A percentile compares a stretch with the other conserved stretches of the same genome.
These are phyloP conservation scores for Cerrena zonata DNA, from an alignment of 1,284 basidiomycete species.

Conservation along the genomic window DNA sequence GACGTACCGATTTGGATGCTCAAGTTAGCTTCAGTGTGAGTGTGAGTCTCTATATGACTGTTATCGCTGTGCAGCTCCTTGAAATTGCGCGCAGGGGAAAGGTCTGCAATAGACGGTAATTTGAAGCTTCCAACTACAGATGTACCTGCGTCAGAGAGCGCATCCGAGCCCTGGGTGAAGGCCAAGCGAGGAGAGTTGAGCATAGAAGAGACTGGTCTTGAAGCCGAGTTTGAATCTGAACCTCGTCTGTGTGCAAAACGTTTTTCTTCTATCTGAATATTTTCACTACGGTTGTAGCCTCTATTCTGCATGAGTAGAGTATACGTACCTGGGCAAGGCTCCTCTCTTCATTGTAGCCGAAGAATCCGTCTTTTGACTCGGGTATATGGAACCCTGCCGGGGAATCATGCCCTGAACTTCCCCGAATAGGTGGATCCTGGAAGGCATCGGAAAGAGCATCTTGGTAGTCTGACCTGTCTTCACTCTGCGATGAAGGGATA, in stretches of 20 bases:
- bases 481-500: neutral
- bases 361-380: constrained; percentile 63
- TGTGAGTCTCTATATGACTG: neutral
- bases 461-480: neutral
- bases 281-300: neutral
- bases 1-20: neutral
- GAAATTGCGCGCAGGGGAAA: constrained; percentile 3
- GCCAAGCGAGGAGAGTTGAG: constrained; percentile 28
- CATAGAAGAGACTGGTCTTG: constrained; percentile 24
- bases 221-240: constrained; percentile 32
- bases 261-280: constrained; percentile 64
- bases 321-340: constrained; percentile 60
- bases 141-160: constrained; percentile 36
- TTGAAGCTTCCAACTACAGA: constrained; percentile 36
- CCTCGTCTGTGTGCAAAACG: constrained; percentile 55
- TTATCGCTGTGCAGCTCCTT: neutral
- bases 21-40: neutral
- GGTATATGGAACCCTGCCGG: constrained; percentile 43
- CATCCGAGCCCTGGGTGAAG: constrained; percentile 23
- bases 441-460: neutral
- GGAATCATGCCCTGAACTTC: constrained; percentile 9
- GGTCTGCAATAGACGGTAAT: constrained; percentile 24
- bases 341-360: constrained; percentile 72
- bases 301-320: neutral
- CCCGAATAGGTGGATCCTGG: neutral